These are phyloP conservation scores for Gossypium turneri DNA, from an alignment of 345 rosid species.

Conservation along the genomic window DNA sequence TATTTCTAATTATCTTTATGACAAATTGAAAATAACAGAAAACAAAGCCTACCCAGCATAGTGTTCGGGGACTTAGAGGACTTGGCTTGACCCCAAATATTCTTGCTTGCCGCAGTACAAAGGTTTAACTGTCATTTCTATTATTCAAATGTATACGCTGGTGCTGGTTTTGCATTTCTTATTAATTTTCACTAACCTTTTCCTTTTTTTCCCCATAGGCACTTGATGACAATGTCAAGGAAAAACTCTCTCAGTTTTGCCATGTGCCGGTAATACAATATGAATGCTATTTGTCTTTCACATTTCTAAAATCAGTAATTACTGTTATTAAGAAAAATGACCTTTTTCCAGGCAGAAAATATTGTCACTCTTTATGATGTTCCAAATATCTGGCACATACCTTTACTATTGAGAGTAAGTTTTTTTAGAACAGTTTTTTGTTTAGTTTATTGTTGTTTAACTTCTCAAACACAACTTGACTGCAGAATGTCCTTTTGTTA, in stretches of 20 bases:
- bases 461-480: neutral
- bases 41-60: conserved; percentile 98
- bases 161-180: conserved; percentile 10
- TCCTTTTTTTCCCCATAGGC: conserved; percentile 36
- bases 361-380: conserved; percentile 85
- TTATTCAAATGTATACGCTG: neutral
- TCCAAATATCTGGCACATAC: conserved; percentile 94
- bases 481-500: neutral
- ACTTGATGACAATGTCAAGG: conserved; percentile 75
- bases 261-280: conserved; percentile 70
- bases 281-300: conserved; percentile 1
- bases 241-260: conserved; percentile 86
- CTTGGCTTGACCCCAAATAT: conserved; percentile 86
- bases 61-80: conserved; percentile 88
- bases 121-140: conserved; percentile 38
- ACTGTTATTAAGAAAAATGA: neutral
- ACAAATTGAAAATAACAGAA: conserved; percentile 43
- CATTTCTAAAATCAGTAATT: neutral
- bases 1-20: neutral
- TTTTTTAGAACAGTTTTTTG: neutral
- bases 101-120: conserved; percentile 92
- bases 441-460: neutral
- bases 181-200: conserved; percentile 14
- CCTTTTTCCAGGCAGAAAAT: conserved; percentile 59
- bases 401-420: conserved; percentile 78